Base-by-base conservation (phyloP, 1,139 yeast genomes). In the Saccharomycopsis phalli region DNA sequence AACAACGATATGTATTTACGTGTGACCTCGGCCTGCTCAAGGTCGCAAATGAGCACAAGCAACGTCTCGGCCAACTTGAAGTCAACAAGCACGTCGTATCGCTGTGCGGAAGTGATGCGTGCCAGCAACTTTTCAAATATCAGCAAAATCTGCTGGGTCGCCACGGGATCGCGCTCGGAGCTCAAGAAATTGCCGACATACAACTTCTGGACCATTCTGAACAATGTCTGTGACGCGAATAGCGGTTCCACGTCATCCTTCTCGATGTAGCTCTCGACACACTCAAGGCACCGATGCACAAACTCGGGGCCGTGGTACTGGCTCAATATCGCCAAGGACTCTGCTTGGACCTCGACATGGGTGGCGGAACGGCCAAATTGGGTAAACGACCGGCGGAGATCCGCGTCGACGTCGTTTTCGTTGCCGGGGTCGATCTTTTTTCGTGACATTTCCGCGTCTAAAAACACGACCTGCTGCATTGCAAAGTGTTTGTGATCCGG, bases 1-100 rank as follows among this genome's bases (percentile, higher is more conserved):
- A 30, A 16, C 5, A 30, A 4, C 33, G 17, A 21, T 6, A 30
- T 10, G 13, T 14, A 30, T 10, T 21, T 19, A 4, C 4, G 20
- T 14, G 22, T 21, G 14, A 10, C 8, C 29, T 26, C 14, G 18
- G 14, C 20, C 11, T 10, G 14, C 7, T 26, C 11, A 11, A 35
- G 23, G 21, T 35, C 33, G 17, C 20, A 30, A 11, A 18, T 10
- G 7, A 33, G 14, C 4, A 35, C 22, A 4, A 35, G 32, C n/a
- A 35, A 10, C 7, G 38, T 35, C 33, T 26, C 38, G 4, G 33
- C 38, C 7, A 35, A 16, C 25, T 35, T 35, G 17, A 5, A n/a
- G 20, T 35, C 38, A 7, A 27, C 25, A 32, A 35, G 27, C 11
- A 35, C 11, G 11, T 35, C 8, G n/a, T 14, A 35, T 16, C 21